A percentile compares a stretch with the other conserved stretches of the same genome.
phyloP scores from a whole-genome alignment of 2,329 filamentous ascomycete species.

The Xylaria sp. region DNA sequence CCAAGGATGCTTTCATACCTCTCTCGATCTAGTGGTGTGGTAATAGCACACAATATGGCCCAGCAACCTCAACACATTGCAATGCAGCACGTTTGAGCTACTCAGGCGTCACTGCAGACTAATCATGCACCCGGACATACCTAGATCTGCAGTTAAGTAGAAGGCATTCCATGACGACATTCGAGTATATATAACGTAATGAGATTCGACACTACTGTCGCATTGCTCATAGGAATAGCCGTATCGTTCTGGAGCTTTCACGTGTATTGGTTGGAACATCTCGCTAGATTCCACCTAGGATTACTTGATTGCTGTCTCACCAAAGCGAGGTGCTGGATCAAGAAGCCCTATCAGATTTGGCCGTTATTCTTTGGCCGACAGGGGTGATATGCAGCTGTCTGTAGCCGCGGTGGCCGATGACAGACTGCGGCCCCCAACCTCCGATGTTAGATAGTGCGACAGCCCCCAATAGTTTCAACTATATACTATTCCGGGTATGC shows the following conservation, averaged over 20 bases:
- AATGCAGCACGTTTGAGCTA: not conserved
- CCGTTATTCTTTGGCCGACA: not conserved
- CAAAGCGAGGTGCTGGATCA: not conserved
- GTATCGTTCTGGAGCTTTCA: not conserved
- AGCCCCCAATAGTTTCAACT: no score
- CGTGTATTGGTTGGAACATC: not conserved
- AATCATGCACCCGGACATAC: not conserved
- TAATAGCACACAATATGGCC: no score
- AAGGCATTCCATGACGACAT: not conserved
- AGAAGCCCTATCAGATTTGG: not conserved
- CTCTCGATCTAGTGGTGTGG: no score
- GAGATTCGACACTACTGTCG: not conserved
- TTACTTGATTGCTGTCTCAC: not conserved
- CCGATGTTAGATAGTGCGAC: no score
- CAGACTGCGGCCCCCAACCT: no score
- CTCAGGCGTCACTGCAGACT: no score
- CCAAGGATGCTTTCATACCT: no score
- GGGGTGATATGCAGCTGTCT: not conserved
- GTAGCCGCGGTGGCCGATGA: not conserved
- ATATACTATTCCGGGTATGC: no score
- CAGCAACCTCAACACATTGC: not conserved
- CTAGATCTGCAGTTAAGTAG: not conserved
- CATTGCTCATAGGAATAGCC: not conserved
- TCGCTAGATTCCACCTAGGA: not conserved
- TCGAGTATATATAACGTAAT: not conserved